Base-by-base conservation (phyloP, 352 stramenopile species). In the Globisporangium iwayamae region DNA sequence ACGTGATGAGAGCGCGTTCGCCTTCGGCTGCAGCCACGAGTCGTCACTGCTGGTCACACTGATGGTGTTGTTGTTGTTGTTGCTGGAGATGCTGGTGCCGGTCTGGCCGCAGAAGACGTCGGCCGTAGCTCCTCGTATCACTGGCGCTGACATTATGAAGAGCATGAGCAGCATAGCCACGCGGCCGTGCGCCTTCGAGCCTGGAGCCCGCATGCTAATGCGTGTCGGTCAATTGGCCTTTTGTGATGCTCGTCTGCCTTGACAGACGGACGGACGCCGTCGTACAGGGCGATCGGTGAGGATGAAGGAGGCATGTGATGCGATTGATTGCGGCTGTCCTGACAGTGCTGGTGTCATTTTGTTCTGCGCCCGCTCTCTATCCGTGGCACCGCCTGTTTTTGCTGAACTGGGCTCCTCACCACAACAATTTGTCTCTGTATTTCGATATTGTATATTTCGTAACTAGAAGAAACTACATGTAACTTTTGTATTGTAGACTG, bases 1-100 rank as follows among this genome's bases (percentile, higher is more conserved):
- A 45, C 32, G 45, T 8, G 57, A 48, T 34, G 57, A 48, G 11
- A 63, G 57, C 32, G 13, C 45, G 32, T 63, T 63, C 18, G 57
- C n/a, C 2, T 46, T 34, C 5, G 57, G 56, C 41, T 46, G 56
- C 28, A 34, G 57, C 57, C 57, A 63, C 3, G n/a, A 8, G 18
- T 45, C 30, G 2, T 3, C 52, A 32, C 20, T 5, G 25, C 28
- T 41, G 18, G 0, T 6, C 8, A 7, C 52, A 11, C 28, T n/a
- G 22, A 1, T 25, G 22, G 22, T 25, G 22, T 25, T 25, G 22
- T 25, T 25, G 22, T 25, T 25, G 22, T 14, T 39, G 30, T 11
- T 3, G 28, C 8, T 57, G 28, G 9, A n/a, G 50, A 28, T 56
- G 28, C 25, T n/a, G 32, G 5, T 41, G 28, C 25, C n/a, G 32